Percentiles rank a stretch among this genome's conserved stretches.
These are phyloP conservation scores for Fusarium torulosum DNA, from an alignment of 2,329 filamentous ascomycete species.

Conservation along the genomic window DNA sequence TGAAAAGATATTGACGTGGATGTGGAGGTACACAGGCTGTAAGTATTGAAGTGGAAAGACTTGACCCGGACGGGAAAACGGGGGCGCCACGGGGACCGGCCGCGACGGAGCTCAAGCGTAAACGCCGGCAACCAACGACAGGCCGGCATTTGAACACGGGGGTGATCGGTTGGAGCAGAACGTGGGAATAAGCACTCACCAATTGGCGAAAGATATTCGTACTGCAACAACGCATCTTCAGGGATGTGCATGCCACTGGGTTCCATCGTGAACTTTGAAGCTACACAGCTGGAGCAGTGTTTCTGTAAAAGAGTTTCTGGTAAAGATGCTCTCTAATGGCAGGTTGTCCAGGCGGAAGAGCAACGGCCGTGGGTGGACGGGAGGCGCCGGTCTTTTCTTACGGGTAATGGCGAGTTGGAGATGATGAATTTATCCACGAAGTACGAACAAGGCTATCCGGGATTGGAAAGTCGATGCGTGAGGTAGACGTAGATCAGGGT, in stretches of 20 bases:
- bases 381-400: conserved; percentile 30
- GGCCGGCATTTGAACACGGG: conserved; percentile 59
- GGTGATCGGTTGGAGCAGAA: conserved; percentile 57
- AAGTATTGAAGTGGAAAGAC: conserved; percentile 27
- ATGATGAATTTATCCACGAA: conserved; percentile 23
- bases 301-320: conserved; percentile 28
- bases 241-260: conserved; percentile 59
- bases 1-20: conserved; percentile 27
- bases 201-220: conserved; percentile 65
- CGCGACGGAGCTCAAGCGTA: conserved; percentile 45
- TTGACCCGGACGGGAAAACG: conserved; percentile 45
- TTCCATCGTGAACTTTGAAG: conserved; percentile 53
- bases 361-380: conserved; percentile 31
- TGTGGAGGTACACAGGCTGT: conserved; percentile 22
- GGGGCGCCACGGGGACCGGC: conserved; percentile 46
- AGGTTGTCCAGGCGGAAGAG: conserved; percentile 30
- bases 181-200: conserved; percentile 61
- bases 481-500: conserved; percentile 13
- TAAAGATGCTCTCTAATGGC: conserved; percentile 33
- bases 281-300: conserved; percentile 41
- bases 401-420: conserved; percentile 24
- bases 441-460: conserved; percentile 39
- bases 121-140: conserved; percentile 60
- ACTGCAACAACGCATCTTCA: conserved; percentile 59
- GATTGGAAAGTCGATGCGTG: conserved; percentile 49